Evolutionary conservation across 2,329 filamentous ascomycete genomes (phyloP).

Genomic region (Nigrograna mackinnonii): DNA sequence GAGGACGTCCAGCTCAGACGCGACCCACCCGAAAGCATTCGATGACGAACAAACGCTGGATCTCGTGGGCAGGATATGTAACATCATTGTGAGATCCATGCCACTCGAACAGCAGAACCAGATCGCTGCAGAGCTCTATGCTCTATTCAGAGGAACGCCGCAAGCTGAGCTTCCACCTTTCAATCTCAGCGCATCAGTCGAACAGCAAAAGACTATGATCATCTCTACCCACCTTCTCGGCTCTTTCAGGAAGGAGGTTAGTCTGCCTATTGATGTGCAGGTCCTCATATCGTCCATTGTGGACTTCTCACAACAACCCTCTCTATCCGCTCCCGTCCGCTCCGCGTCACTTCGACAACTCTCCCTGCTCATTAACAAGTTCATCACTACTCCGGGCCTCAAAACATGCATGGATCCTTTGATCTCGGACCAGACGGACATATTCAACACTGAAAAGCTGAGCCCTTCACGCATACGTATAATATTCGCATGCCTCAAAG

Average conservation of each 20-base stretch:
- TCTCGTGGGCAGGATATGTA: slow-evolving; percentile 63
- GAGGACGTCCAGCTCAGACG: slow-evolving; percentile 36
- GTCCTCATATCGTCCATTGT: slow-evolving; percentile 41
- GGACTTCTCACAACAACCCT: slow-evolving; percentile 33
- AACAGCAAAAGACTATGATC: slow-evolving; percentile 54
- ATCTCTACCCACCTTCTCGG: slow-evolving; percentile 62
- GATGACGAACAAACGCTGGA: slow-evolving; percentile 59
- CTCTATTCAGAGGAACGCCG: slow-evolving; percentile 48
- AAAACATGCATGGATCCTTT: slow-evolving; percentile 45
- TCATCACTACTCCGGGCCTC: slow-evolving; percentile 44
- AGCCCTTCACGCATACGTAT: slow-evolving; percentile 53
- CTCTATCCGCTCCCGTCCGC: slow-evolving; percentile 29
- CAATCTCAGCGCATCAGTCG: slow-evolving; percentile 24
- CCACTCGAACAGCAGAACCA: slow-evolving; percentile 53
- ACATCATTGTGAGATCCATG: slow-evolving; percentile 61
- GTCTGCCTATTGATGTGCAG: slow-evolving; percentile 34
- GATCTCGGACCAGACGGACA: slow-evolving; percentile 31
- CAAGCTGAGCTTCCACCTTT: slow-evolving; percentile 36
- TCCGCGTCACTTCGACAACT: slow-evolving; percentile 46
- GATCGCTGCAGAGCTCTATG: slow-evolving; percentile 59
- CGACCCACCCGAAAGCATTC: slow-evolving; percentile 33
- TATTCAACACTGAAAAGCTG: slow-evolving; percentile 33
- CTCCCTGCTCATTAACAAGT: slow-evolving; percentile 54
- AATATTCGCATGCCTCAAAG: slow-evolving; percentile 65
- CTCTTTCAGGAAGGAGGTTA: slow-evolving; percentile 45